Percentiles rank a stretch among this genome's conserved stretches.
Conservation (phyloP, 306 rosid genomes). For the Lupinus albus region DNA sequence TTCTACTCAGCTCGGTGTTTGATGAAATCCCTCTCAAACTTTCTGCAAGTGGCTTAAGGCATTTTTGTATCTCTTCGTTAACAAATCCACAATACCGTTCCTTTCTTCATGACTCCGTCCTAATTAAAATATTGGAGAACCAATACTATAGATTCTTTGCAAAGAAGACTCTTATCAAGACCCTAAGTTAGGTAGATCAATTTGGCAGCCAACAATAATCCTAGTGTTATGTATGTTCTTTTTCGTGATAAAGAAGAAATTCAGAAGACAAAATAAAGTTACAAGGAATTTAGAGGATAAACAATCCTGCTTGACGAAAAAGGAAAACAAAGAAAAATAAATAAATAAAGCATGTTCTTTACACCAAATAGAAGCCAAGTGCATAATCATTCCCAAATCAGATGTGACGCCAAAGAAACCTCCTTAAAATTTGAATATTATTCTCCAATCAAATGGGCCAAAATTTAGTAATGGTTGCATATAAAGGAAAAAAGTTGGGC, state of each 20-base stretch:
- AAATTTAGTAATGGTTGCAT: neutral
- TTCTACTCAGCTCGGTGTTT: neutral
- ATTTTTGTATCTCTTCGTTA: slow-evolving; percentile 14
- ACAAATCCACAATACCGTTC: neutral
- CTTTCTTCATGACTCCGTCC: slow-evolving; percentile 18
- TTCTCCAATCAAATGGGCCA: neutral
- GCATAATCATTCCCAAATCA: neutral
- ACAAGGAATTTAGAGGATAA: slow-evolving; percentile 8
- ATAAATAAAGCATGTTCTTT: neutral
- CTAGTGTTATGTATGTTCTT: neutral
- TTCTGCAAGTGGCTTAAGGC: slow-evolving; percentile 9
- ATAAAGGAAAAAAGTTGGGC: too few species aligned
- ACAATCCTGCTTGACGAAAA: slow-evolving; percentile 11
- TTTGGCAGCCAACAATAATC: slow-evolving; percentile 17
- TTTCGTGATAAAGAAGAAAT: neutral
- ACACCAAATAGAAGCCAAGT: neutral
- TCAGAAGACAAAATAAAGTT: neutral
- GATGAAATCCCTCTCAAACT: slow-evolving; percentile 3
- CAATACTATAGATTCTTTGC: neutral
- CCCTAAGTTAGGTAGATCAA: neutral
- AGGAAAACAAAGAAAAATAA: neutral
- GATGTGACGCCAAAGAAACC: neutral
- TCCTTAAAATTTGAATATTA: neutral
- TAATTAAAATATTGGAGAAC: slow-evolving; percentile 18
- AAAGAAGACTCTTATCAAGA: slow-evolving; percentile 2